A percentile compares a stretch with the other conserved stretches of the same genome.
Evolutionary conservation across 2,329 filamentous ascomycete species (phyloP).

Genomic region (Tetracladium maxilliforme): DNA sequence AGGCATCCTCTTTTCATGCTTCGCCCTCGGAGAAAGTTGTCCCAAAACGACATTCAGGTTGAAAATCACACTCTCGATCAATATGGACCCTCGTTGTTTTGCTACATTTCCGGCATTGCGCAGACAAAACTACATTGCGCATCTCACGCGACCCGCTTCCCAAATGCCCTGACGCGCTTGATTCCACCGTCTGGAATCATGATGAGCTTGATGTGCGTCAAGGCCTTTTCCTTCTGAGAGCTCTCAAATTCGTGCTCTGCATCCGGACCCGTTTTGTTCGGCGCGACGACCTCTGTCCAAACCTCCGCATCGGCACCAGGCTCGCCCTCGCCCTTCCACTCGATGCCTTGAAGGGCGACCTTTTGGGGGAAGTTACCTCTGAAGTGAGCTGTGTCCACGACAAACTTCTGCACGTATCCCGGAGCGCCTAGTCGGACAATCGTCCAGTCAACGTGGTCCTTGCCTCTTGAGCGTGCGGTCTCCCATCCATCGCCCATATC

Average conservation of each 20-base stretch:
- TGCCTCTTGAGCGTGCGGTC: constrained; percentile 58
- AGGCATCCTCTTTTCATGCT: too few species aligned
- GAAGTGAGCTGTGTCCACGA: constrained; percentile 74
- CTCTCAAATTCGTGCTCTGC: constrained; percentile 53
- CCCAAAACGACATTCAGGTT: too few species aligned
- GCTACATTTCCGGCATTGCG: too few species aligned
- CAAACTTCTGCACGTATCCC: constrained; percentile 47
- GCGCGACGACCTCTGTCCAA: constrained; percentile 52
- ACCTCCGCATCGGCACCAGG: constrained; percentile 38
- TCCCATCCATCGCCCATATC: constrained; percentile 89
- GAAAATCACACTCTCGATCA: too few species aligned
- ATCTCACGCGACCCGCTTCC: constrained; percentile 32
- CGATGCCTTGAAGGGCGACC: constrained; percentile 49
- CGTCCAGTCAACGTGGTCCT: constrained; percentile 67
- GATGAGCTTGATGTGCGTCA: constrained; percentile 77
- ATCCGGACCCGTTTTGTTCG: constrained; percentile 59
- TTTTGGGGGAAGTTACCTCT: constrained; percentile 73
- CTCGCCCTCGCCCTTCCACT: constrained; percentile 36
- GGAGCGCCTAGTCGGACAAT: constrained; percentile 58
- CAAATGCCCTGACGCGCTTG: constrained; percentile 71
- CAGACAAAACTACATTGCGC: too few species aligned
- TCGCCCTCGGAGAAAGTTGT: too few species aligned
- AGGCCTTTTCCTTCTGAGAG: constrained; percentile 38
- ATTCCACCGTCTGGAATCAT: constrained; percentile 91
- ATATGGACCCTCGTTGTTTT: too few species aligned